Evolutionary conservation across 805 yeast species (phyloP), one percentile per base, ranked within the genome.

Genomic region (Barnettozyma salicaria): DNA sequence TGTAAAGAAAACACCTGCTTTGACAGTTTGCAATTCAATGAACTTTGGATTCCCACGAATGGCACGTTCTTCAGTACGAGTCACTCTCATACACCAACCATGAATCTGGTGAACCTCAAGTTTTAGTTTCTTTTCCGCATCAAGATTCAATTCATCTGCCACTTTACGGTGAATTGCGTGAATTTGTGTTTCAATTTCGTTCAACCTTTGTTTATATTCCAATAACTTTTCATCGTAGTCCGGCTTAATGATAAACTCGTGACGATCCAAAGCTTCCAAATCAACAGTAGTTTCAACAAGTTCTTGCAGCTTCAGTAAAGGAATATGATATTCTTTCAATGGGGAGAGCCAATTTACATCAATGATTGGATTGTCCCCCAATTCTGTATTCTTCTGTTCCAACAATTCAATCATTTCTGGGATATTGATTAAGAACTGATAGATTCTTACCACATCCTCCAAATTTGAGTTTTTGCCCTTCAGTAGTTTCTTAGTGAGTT

Each of bases 11-110:
- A 90, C 90, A 40, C 99, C 99, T 2, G 96, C 95, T 56, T 92
- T 92, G 21, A 87, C 94, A 0, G 97, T 90, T 35, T 88, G 84
- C 30, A 90, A 65, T 58, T 92, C 97, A 35, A 71, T 71, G 55
- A 80, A 89, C 27, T 74, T 54, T 1, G 64, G 58, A 33, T 67
- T 63, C 10, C 72, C 74, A 49, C 97, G 74, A 41, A 92, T 66
- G 16, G 83, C 80, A 9, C 81, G 68, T 3, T 96, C 89, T 53
- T 92, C 97, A 39, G 76, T 80, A 58, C 98, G 74, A 1, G 98
- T 92, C 17, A 92, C 73, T 49, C 97, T 70, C 70, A 90, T 76
- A 58, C 96, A 87, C 95, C 96, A 89, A 16, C 97, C 97, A 58
- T 86, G 94, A 19, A 73, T 76, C 44, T 74, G 83, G 55, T 90